Percentiles rank a stretch among this genome's conserved stretches.
These are phyloP conservation scores for Aspergillus ibericus DNA, from an alignment of 2,329 filamentous ascomycete species.

Conservation along the genomic window DNA sequence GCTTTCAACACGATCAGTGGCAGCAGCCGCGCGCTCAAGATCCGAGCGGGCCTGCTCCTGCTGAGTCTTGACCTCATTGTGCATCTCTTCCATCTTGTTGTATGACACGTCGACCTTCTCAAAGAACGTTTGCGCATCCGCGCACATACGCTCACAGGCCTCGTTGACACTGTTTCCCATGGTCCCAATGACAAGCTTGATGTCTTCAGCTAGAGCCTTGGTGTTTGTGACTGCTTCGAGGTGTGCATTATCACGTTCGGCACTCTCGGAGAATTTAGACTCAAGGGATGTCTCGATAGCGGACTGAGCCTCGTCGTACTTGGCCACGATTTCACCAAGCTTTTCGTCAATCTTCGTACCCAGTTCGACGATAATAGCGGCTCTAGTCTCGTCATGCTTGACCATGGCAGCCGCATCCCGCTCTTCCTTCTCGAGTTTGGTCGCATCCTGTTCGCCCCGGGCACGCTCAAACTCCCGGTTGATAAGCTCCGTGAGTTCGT, in stretches of 20 bases:
- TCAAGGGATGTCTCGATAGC: conserved; percentile 70
- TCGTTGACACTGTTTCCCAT: conserved; percentile 79
- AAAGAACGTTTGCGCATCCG: conserved; percentile 85
- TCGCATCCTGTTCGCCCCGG: conserved; percentile 73
- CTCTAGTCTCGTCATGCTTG: conserved; percentile 62
- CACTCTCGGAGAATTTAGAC: conserved; percentile 69
- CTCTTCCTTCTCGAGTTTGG: conserved; percentile 75
- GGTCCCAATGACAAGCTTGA: conserved; percentile 81
- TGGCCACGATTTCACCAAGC: conserved; percentile 75
- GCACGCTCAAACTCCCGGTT: conserved; percentile 86
- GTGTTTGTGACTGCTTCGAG: conserved; percentile 72
- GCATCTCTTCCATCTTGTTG: conserved; percentile 69
- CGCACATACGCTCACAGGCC: conserved; percentile 80
- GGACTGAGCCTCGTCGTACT: conserved; percentile 82
- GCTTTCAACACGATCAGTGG: conserved; percentile 73
- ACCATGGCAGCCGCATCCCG: conserved; percentile 55
- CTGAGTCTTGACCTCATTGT: conserved; percentile 71
- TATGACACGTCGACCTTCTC: conserved; percentile 77
- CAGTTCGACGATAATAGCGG: conserved; percentile 55
- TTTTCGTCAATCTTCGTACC: conserved; percentile 69
- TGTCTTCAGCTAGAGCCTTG: conserved; percentile 80
- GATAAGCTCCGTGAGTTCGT: conserved; percentile 72
- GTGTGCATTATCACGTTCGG: conserved; percentile 71
- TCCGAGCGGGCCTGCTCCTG: conserved; percentile 82
- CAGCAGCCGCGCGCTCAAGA: conserved; percentile 70